Evolutionary conservation across 805 yeast species (phyloP).

Genomic region (Pichia sporocuriosa): DNA sequence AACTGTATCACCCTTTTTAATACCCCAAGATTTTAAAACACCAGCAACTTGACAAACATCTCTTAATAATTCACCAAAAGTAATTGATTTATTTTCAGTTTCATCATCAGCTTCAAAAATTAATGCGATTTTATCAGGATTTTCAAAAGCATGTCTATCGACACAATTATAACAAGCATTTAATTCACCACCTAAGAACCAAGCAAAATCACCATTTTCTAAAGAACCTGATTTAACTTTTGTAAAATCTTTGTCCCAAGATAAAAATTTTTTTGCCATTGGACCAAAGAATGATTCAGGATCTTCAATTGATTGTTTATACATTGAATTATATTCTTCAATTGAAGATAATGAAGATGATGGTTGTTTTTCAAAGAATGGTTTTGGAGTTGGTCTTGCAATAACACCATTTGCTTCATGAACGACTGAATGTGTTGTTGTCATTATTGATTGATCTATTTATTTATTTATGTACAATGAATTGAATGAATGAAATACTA

Average conservation of each 20-base stretch:
- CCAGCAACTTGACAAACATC: slow-evolving; percentile 85
- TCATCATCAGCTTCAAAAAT: slow-evolving; percentile 95
- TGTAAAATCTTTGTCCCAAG: slow-evolving; percentile 76
- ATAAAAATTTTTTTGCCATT: slow-evolving; percentile 61
- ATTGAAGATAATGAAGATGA: slow-evolving; percentile 50
- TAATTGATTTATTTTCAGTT: slow-evolving; percentile 59
- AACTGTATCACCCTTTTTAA: slow-evolving; percentile 89
- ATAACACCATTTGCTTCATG: slow-evolving; percentile 53
- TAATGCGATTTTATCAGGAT: slow-evolving; percentile 78
- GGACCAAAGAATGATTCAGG: slow-evolving; percentile 80
- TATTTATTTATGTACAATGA: too few relatives aligned
- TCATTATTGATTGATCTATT: background rate
- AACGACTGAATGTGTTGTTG: slow-evolving; percentile 38
- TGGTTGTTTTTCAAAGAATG: slow-evolving; percentile 54
- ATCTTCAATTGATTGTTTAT: slow-evolving; percentile 66
- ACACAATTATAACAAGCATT: slow-evolving; percentile 93
- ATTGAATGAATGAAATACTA: too few relatives aligned
- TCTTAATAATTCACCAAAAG: slow-evolving; percentile 80
- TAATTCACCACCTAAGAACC: slow-evolving; percentile 91
- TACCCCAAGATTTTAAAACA: slow-evolving; percentile 77
- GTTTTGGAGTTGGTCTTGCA: slow-evolving; percentile 46
- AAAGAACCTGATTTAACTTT: slow-evolving; percentile 59
- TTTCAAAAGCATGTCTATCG: slow-evolving; percentile 87
- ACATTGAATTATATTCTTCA: slow-evolving; percentile 63
- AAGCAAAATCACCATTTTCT: slow-evolving; percentile 73